Evolutionary conservation across 306 rosid species (phyloP).

Genomic region (Rosa persica): DNA sequence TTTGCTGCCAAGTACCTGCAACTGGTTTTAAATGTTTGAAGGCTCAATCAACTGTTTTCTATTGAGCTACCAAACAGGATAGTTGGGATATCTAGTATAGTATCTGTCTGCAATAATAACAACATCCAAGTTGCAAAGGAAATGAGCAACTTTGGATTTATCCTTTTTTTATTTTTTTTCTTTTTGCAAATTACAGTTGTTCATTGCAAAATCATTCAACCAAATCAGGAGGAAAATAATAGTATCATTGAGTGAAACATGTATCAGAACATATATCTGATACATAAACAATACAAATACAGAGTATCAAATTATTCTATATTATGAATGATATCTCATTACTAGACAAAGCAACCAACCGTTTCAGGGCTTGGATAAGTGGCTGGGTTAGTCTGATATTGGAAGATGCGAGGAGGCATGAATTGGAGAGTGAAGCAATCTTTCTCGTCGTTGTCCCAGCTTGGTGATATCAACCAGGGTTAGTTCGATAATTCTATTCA

Average conservation of each 20-base stretch:
- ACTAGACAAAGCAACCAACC: not conserved
- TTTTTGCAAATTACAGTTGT: too few relatives aligned
- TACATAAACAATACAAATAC: too few relatives aligned
- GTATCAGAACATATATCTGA: too few relatives aligned
- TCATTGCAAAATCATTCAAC: too few relatives aligned
- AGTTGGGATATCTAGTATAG: not conserved
- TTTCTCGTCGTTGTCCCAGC: not conserved
- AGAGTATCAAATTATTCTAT: too few relatives aligned
- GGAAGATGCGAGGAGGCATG: not conserved
- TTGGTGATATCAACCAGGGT: not conserved
- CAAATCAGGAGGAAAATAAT: too few relatives aligned
- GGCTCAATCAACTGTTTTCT: not conserved
- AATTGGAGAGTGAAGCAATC: not conserved
- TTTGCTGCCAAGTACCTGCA: conserved; percentile 75
- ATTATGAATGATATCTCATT: not conserved
- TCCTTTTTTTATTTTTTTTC: too few relatives aligned
- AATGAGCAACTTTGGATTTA: too few relatives aligned
- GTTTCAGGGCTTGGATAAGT: not conserved
- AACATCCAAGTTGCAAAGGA: too few relatives aligned
- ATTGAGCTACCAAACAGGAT: not conserved
- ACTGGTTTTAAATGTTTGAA: conserved; percentile 25
- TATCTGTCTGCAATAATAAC: too few relatives aligned
- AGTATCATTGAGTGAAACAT: too few relatives aligned
- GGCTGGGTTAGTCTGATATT: not conserved
- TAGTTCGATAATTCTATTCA: too few relatives aligned